These are phyloP conservation scores for Rhinocladiella mackenziei DNA, from an alignment of 2,329 filamentous ascomycete genomes.

Conservation along the genomic window DNA sequence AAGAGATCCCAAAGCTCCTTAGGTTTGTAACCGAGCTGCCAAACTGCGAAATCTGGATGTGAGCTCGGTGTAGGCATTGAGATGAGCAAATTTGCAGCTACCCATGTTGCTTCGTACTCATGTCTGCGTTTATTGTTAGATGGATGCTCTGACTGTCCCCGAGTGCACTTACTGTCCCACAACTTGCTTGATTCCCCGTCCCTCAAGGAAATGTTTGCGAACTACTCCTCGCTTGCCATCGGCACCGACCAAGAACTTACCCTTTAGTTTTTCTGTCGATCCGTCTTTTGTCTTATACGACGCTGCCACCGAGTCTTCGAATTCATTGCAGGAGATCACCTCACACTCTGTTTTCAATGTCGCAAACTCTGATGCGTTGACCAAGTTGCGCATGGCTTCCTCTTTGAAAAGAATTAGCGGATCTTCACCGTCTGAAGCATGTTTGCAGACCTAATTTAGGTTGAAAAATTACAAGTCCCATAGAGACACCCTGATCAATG, in stretches of 20 bases:
- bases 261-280: not conserved
- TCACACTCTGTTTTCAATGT: not conserved
- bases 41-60: not conserved
- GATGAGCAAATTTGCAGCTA: not conserved
- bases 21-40: not conserved
- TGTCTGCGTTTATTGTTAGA: too few species aligned
- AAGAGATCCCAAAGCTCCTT: not conserved
- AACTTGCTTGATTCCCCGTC: not conserved
- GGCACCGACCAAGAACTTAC: not conserved
- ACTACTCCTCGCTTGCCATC: not conserved
- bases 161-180: too few species aligned
- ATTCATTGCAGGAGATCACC: not conserved
- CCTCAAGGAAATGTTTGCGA: not conserved
- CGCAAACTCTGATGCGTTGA: too few species aligned
- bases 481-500: too few species aligned
- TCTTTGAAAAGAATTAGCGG: not conserved
- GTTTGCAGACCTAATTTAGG: too few species aligned
- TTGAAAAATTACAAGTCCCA: too few species aligned
- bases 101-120: not conserved
- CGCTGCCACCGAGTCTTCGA: not conserved
- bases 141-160: too few species aligned
- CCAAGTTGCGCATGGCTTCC: too few species aligned
- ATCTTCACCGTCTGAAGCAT: too few species aligned
- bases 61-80: not conserved
- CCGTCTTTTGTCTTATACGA: not conserved